phyloP scores from a whole-genome alignment of 1,139 yeast genomes.

The Nakaseomyces uthaithaninus region DNA sequence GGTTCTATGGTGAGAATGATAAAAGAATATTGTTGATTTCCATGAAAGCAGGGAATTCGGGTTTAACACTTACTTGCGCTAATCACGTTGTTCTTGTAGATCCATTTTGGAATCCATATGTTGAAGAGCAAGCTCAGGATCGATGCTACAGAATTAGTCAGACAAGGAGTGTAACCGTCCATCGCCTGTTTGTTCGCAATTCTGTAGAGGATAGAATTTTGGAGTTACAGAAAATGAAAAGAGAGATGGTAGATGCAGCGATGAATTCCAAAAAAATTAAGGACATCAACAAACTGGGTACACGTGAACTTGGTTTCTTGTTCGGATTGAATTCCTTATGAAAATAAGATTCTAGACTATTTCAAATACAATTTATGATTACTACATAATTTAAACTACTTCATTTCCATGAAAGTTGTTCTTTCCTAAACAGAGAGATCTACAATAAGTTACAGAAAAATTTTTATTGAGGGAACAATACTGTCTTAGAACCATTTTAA shows the following conservation, averaged over 20 bases:
- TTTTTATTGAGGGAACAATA: too few species aligned
- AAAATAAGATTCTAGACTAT: not conserved
- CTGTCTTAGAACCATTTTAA: not conserved
- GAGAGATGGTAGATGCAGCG: slow-evolving; percentile 69
- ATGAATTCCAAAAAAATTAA: slow-evolving; percentile 69
- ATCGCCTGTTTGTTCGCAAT: slow-evolving; percentile 54
- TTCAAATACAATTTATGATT: not conserved
- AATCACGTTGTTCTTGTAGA: slow-evolving; percentile 84
- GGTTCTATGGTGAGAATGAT: slow-evolving; percentile 51
- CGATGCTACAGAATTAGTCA: slow-evolving; percentile 94
- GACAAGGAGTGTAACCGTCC: slow-evolving; percentile 61
- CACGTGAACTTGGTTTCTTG: slow-evolving; percentile 65
- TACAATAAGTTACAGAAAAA: too few species aligned
- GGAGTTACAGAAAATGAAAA: slow-evolving; percentile 65
- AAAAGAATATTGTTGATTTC: slow-evolving; percentile 59
- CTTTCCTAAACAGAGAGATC: too few species aligned
- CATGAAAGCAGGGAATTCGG: slow-evolving; percentile 87
- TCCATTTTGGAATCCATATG: slow-evolving; percentile 96
- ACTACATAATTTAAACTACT: too few species aligned
- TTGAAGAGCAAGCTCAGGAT: slow-evolving; percentile 94
- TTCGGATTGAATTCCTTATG: slow-evolving; percentile 52
- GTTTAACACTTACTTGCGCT: slow-evolving; percentile 86
- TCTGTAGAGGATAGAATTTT: slow-evolving; percentile 85
- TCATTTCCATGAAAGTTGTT: too few species aligned
- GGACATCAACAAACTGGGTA: slow-evolving; percentile 55